Conservation (phyloP, 1,284 basidiomycete species). For the Meripilus lineatus region DNA sequence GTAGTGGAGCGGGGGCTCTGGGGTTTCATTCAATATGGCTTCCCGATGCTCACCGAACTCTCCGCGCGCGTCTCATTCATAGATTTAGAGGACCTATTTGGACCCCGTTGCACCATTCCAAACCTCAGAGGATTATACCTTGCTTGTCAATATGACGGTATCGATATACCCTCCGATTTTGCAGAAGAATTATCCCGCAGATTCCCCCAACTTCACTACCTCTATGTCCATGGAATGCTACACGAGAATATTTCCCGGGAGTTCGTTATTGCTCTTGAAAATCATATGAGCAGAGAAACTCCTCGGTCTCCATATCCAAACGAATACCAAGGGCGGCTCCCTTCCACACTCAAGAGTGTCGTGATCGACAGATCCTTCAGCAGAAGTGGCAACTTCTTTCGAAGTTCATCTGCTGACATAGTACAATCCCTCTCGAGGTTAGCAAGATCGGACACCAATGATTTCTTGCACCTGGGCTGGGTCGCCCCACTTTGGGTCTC, state of each 20-base stretch:
- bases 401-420: slow-evolving; percentile 22
- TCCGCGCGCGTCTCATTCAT: slow-evolving; percentile 22
- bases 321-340: slow-evolving; percentile 14
- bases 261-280: slow-evolving; percentile 4
- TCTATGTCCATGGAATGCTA: too few species aligned
- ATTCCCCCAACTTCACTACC: too few species aligned
- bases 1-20: too few species aligned
- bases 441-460: slow-evolving; percentile 13
- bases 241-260: too few species aligned
- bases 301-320: slow-evolving; percentile 22
- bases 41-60: slow-evolving; percentile 21
- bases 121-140: too few species aligned
- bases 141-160: too few species aligned
- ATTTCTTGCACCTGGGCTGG: slow-evolving; percentile 16
- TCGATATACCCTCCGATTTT: too few species aligned
- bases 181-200: too few species aligned
- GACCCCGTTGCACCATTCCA: too few species aligned
- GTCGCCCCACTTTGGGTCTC: slow-evolving; percentile 9
- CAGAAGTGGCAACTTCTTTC: slow-evolving; percentile 25
- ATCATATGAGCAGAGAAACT: slow-evolving; percentile 15
- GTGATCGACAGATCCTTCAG: slow-evolving; percentile 20
- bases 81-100: too few species aligned
- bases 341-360: slow-evolving; percentile 23
- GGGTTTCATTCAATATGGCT: slow-evolving; percentile 10
- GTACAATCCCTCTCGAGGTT: slow-evolving; percentile 21